These are phyloP conservation scores for Cyanodermella asteris DNA, from an alignment of 2,329 filamentous ascomycete species.

Conservation along the genomic window DNA sequence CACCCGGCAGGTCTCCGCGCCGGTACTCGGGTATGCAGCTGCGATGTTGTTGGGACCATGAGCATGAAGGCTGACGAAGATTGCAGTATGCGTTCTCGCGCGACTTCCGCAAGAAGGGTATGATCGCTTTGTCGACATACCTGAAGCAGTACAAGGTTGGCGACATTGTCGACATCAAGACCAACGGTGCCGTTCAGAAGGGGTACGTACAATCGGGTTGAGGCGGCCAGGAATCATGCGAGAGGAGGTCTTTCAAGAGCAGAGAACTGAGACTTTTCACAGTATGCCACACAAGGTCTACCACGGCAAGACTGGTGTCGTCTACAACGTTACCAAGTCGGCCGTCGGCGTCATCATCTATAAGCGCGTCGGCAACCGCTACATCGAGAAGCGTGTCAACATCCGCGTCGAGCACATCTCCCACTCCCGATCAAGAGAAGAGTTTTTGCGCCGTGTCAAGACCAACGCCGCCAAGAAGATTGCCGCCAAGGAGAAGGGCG, in stretches of 20 bases:
- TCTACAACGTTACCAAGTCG: slow-evolving; percentile 98
- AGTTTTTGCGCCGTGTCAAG: slow-evolving; percentile 94
- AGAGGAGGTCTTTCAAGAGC: not conserved
- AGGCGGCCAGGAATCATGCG: slow-evolving; percentile 2
- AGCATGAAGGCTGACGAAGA: slow-evolving; percentile 14
- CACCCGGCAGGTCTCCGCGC: slow-evolving; percentile 70
- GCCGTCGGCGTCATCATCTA: slow-evolving; percentile 97
- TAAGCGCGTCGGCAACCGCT: slow-evolving; percentile 98
- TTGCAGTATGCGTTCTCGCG: slow-evolving; percentile 73
- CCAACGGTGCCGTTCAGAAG: slow-evolving; percentile 96
- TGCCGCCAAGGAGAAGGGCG: slow-evolving; percentile 77
- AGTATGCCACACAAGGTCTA: slow-evolving; percentile 99
- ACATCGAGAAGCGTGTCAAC: slow-evolving; percentile 99
- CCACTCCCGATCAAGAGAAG: slow-evolving; percentile 86
- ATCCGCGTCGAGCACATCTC: slow-evolving; percentile 93
- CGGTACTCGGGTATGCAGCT: slow-evolving; percentile 58
- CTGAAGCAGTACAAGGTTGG: slow-evolving; percentile 69
- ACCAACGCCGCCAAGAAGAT: slow-evolving; percentile 80
- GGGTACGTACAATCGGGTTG: slow-evolving; percentile 41
- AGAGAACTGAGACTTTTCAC: slow-evolving; percentile 9
- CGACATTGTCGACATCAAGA: slow-evolving; percentile 97
- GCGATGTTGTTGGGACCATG: slow-evolving; percentile 2
- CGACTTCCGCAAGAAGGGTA: slow-evolving; percentile 85
- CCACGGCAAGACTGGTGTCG: slow-evolving; percentile 95
- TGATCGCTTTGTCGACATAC: slow-evolving; percentile 87